These are phyloP conservation scores for Talaromyces funiculosus DNA, from an alignment of 2,329 filamentous ascomycete genomes.

Conservation along the genomic window DNA sequence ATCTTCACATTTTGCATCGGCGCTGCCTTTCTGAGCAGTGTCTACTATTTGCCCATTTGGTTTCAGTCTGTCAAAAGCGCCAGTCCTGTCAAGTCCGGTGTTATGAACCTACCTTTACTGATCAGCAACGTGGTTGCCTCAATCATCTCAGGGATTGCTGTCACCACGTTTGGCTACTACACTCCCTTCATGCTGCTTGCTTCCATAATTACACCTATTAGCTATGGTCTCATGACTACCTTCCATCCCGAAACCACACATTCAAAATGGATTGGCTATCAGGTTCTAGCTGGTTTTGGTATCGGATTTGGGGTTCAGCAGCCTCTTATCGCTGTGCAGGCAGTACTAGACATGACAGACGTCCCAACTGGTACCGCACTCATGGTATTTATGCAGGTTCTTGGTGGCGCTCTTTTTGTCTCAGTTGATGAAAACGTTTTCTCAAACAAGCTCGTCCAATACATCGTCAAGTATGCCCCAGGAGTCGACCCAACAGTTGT, in stretches of 20 bases:
- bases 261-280: conserved; percentile 22
- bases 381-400: conserved; percentile 18
- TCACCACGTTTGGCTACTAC: conserved; percentile 25
- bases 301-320: conserved; percentile 18
- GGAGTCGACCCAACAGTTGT: background rate
- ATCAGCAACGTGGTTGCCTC: conserved; percentile 27
- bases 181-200: conserved; percentile 24
- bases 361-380: conserved; percentile 22
- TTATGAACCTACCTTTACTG: conserved; percentile 39
- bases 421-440: conserved; percentile 26
- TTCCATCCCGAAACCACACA: conserved; percentile 21
- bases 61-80: conserved; percentile 36
- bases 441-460: conserved; percentile 22
- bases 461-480: conserved; percentile 19
- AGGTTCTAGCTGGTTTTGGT: conserved; percentile 20
- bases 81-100: conserved; percentile 29
- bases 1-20: conserved; percentile 33
- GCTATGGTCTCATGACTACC: conserved; percentile 28
- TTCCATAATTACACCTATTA: conserved; percentile 23
- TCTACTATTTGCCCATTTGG: conserved; percentile 46
- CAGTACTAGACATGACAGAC: conserved; percentile 22
- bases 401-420: conserved; percentile 27
- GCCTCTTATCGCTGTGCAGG: conserved; percentile 17
- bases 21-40: conserved; percentile 11
- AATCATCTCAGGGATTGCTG: conserved; percentile 24